A percentile compares a stretch with the other conserved stretches of the same genome.
Conservation (phyloP, 805 yeast species). For the Cyberlindnera maclurae region DNA sequence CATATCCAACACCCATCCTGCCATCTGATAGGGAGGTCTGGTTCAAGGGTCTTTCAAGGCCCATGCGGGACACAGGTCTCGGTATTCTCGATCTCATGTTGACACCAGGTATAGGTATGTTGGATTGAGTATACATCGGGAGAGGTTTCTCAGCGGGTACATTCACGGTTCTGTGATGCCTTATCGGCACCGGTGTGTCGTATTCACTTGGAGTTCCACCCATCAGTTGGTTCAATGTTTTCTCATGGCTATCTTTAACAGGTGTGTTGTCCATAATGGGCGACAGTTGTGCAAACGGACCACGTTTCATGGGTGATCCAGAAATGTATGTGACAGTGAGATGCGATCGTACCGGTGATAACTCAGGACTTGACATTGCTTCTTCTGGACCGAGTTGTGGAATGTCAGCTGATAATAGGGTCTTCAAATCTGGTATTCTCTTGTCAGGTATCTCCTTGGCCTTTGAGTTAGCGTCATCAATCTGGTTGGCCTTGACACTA, state of each 20-base stretch:
- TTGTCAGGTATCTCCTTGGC: slow-evolving; percentile 3
- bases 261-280: neutral
- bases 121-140: slow-evolving; percentile 2
- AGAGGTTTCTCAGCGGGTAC: neutral
- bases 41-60: slow-evolving; percentile 10
- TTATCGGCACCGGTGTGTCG: slow-evolving; percentile 17
- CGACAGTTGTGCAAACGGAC: slow-evolving; percentile 1
- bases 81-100: slow-evolving; percentile 17
- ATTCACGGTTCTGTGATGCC: slow-evolving; percentile 7
- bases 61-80: slow-evolving; percentile 18
- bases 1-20: slow-evolving; percentile 1
- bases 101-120: slow-evolving; percentile 7
- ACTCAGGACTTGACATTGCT: neutral
- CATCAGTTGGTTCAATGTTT: slow-evolving; percentile 8
- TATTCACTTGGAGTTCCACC: slow-evolving; percentile 5
- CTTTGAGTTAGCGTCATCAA: slow-evolving; percentile 13
- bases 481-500: slow-evolving; percentile 10
- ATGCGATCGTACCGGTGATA: neutral
- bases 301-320: neutral
- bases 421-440: slow-evolving; percentile 16
- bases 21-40: neutral
- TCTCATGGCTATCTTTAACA: slow-evolving; percentile 8
- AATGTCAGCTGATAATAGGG: neutral
- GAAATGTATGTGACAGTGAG: neutral
- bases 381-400: neutral